phyloP scores from a whole-genome alignment of 228 moss, liverwort and hornwort species.

The Sphagnum magellanicum region DNA sequence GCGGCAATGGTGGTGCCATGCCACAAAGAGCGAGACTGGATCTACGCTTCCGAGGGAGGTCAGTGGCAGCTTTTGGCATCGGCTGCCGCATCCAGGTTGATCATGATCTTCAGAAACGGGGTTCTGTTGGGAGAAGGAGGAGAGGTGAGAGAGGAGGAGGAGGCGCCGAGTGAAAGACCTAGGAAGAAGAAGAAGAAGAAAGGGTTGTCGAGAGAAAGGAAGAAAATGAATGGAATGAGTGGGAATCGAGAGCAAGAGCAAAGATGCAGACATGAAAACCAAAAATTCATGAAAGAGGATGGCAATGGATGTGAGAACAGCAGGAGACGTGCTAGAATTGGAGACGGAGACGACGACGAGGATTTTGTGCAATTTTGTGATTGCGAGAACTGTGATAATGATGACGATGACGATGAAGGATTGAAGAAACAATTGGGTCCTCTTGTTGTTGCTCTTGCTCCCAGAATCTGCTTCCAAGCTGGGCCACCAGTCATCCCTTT shows the following conservation, averaged over 20 bases:
- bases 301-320: neutral
- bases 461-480: constrained; percentile 38
- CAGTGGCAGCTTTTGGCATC: constrained; percentile 91
- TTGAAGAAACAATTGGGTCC: constrained; percentile 36
- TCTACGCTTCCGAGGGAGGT: constrained; percentile 78
- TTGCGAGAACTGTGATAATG: constrained; percentile 2
- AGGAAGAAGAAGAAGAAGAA: neutral
- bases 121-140: neutral
- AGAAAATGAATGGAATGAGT: too few relatives aligned
- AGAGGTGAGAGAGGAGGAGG: neutral
- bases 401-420: constrained; percentile 18
- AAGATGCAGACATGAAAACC: neutral
- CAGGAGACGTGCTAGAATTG: neutral
- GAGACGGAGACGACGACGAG: neutral
- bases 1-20: constrained; percentile 78
- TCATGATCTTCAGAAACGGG: constrained; percentile 33
- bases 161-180: neutral
- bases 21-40: constrained; percentile 54
- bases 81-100: constrained; percentile 59
- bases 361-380: neutral
- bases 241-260: neutral
- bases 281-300: neutral
- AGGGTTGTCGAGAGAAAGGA: neutral
- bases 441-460: constrained; percentile 62
- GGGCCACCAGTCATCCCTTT: constrained; percentile 66